Conservation (phyloP, 495 filamentous ascomycete genomes). For the Amniculicola lignicola region DNA sequence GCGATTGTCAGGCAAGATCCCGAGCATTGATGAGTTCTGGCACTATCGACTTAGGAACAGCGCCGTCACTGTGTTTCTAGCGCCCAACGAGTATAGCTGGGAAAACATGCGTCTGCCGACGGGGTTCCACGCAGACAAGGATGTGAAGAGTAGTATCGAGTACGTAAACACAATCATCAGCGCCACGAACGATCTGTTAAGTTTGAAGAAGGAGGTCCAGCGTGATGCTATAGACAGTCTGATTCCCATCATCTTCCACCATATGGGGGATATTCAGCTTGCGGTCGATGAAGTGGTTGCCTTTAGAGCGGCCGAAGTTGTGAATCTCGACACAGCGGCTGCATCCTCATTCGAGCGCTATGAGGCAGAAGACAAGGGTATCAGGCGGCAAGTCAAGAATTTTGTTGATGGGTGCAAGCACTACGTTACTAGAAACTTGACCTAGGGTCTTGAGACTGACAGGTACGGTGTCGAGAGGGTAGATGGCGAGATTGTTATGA, state of each 20-base stretch:
- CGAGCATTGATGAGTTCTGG: slow-evolving; percentile 3
- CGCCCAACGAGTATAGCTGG: slow-evolving; percentile 1
- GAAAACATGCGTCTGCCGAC: background rate
- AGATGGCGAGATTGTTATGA: too few species aligned
- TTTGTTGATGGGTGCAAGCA: slow-evolving; percentile 10
- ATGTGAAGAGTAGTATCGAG: slow-evolving; percentile 54
- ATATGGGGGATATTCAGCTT: background rate
- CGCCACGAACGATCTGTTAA: slow-evolving; percentile 34
- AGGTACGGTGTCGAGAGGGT: slow-evolving; percentile 10
- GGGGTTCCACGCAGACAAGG: slow-evolving; percentile 50
- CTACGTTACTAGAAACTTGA: background rate
- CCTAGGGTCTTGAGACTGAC: slow-evolving; percentile 17
- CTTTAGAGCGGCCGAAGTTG: background rate
- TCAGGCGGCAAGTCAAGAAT: background rate
- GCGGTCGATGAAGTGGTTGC: slow-evolving; percentile 1
- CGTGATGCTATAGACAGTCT: slow-evolving; percentile 4
- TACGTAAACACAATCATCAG: slow-evolving; percentile 32
- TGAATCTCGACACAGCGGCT: background rate
- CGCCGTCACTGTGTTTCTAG: background rate
- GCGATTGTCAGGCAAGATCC: background rate
- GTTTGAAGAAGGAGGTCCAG: slow-evolving; percentile 52
- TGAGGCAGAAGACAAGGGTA: background rate
- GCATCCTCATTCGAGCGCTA: background rate
- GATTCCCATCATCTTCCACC: background rate
- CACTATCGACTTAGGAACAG: background rate